phyloP scores from a whole-genome alignment of 192 early-diverging fungal species.

The Backusella parvicylindrica region DNA sequence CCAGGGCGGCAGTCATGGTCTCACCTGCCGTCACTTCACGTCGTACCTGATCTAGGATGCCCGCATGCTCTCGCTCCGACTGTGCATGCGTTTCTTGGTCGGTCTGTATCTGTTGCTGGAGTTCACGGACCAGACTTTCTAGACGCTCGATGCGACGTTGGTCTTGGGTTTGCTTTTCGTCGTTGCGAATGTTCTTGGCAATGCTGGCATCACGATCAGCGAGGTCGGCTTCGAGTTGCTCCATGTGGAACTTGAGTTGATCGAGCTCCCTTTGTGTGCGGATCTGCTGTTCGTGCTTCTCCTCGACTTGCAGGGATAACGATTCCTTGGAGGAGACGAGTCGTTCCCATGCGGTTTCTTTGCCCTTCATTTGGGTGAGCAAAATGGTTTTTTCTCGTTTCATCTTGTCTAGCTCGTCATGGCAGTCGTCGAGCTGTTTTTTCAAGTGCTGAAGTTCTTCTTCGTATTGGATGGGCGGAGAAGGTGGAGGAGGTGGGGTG shows the following conservation, averaged over 20 bases:
- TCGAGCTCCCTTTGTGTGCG: not conserved
- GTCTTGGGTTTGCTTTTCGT: constrained; percentile 12
- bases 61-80: constrained; percentile 7
- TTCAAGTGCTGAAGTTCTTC: not conserved
- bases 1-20: constrained; percentile 18
- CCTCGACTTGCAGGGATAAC: constrained; percentile 6
- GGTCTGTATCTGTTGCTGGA: not conserved
- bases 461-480: not conserved
- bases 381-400: constrained; percentile 5
- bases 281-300: not conserved
- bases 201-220: constrained; percentile 3
- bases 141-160: constrained; percentile 14
- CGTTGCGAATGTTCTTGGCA: not conserved
- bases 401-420: constrained; percentile 17
- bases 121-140: not conserved
- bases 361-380: constrained; percentile 3
- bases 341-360: constrained; percentile 22
- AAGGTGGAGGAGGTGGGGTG: not conserved
- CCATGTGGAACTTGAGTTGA: not conserved
- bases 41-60: constrained; percentile 27
- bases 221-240: not conserved
- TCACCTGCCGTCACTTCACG: constrained; percentile 11
- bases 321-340: constrained; percentile 24
- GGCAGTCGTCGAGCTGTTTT: not conserved
- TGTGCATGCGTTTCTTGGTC: not conserved